Evolutionary conservation across 805 yeast genomes (phyloP), one percentile per base, ranked within the genome.

Genomic region (Millerago galiae): DNA sequence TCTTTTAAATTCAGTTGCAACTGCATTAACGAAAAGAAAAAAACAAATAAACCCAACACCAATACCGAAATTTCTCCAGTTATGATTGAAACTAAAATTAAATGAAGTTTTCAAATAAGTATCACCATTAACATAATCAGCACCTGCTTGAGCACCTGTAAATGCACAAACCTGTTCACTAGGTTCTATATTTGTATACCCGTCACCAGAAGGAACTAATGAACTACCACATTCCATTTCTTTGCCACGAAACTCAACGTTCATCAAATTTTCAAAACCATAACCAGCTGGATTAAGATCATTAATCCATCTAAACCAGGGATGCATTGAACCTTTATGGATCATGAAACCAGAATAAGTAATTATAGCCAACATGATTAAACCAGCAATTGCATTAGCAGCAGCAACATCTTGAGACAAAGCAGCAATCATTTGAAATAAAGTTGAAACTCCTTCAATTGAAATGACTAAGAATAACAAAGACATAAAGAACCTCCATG

Each of bases 31-130:
- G 36, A 51, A 53, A 43, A 79, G 66, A 62, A 82, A 80, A 55
- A 79, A 68, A 28, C 78, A 45, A 24, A 63, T 59, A 52, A 70
- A 81, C 3, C 71, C 86, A 55, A 79, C 57, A 45, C 75, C 45
- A 45, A 82, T 75, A 55, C 89, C 95, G 44, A 82, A 70, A 59
- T 87, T 83, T 67, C 95, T 78, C 95, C 95, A 87, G 38, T 74
- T 71, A 60, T 87, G 86, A 16, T 61, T 48, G 53, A 71, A 77
- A 16, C 56, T 56, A 66, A 81, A 87, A 34, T 61, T 56, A 60
- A 61, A 86, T 8, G 78, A 58, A 3, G 52, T 53, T 5, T 48
- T 47, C 43, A 86, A 49, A 54, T 82, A 86, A 29, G 59, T 61
- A 49, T 79, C 76, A 51, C 95, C 95, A 27, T 60, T 53, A 37